Percentiles rank a stretch among this genome's conserved stretches.
phyloP scores from a whole-genome alignment of 495 filamentous ascomycete genomes.

The Aspergillus cavernicola region DNA sequence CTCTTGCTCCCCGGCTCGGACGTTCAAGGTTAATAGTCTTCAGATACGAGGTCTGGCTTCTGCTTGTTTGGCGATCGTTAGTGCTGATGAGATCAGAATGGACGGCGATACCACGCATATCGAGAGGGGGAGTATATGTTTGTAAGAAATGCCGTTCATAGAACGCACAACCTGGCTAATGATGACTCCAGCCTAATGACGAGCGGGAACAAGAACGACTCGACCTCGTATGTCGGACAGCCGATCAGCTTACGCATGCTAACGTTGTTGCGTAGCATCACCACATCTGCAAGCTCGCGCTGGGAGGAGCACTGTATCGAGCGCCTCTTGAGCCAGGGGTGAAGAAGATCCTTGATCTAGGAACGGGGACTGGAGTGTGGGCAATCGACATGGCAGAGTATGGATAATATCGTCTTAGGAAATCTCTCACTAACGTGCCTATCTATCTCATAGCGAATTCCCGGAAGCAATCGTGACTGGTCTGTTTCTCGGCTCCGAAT shows the following conservation, averaged over 20 bases:
- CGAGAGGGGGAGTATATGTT: slow-evolving; percentile 16
- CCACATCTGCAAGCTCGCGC: slow-evolving; percentile 41
- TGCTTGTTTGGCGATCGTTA: background rate
- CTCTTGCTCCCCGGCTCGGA: too few relatives aligned
- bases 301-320: slow-evolving; percentile 46
- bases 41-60: slow-evolving; percentile 1
- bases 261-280: slow-evolving; percentile 30
- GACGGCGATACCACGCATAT: slow-evolving; percentile 17
- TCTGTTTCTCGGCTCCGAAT: background rate
- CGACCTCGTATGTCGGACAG: slow-evolving; percentile 43
- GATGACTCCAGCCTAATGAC: slow-evolving; percentile 19
- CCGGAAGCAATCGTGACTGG: slow-evolving; percentile 17
- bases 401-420: background rate
- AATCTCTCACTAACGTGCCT: background rate
- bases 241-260: slow-evolving; percentile 36
- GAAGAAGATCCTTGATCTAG: slow-evolving; percentile 42
- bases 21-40: background rate
- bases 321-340: slow-evolving; percentile 44
- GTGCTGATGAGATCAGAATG: slow-evolving; percentile 7
- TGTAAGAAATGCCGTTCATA: background rate
- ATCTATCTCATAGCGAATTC: slow-evolving; percentile 2
- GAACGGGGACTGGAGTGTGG: slow-evolving; percentile 50
- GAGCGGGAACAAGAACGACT: slow-evolving; percentile 59
- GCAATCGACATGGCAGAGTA: slow-evolving; percentile 51
- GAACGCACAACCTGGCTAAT: background rate